These are phyloP conservation scores for Paxillus rubicundulus DNA, from an alignment of 768 basidiomycete genomes.

Conservation along the genomic window DNA sequence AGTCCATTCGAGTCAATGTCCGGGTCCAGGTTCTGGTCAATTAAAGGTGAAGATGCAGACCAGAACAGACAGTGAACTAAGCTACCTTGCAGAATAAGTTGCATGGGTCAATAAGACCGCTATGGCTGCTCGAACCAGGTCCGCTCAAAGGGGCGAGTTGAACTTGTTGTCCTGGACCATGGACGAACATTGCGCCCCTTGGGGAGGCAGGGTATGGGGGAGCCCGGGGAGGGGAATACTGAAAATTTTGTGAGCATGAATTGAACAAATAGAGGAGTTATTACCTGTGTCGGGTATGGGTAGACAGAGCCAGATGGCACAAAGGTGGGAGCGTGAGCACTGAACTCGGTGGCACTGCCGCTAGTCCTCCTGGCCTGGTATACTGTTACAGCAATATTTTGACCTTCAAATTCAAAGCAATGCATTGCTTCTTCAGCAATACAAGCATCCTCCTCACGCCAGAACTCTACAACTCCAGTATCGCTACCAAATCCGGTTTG, in stretches of 20 bases:
- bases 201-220: slow-evolving; percentile 45
- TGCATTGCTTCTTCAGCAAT: slow-evolving; percentile 80
- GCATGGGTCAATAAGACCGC: slow-evolving; percentile 87
- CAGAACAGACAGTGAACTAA: slow-evolving; percentile 7
- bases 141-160: slow-evolving; percentile 73
- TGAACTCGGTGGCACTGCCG: slow-evolving; percentile 62
- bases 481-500: slow-evolving; percentile 76
- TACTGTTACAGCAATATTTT: slow-evolving; percentile 80
- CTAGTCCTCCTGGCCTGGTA: slow-evolving; percentile 65
- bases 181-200: slow-evolving; percentile 55
- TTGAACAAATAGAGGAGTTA: slow-evolving; percentile 11
- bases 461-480: slow-evolving; percentile 79
- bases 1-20: slow-evolving; percentile 83
- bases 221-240: slow-evolving; percentile 71
- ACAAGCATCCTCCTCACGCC: slow-evolving; percentile 82
- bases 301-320: slow-evolving; percentile 69
- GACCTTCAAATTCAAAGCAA: slow-evolving; percentile 78
- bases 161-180: slow-evolving; percentile 89
- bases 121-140: slow-evolving; percentile 79
- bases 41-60: slow-evolving; percentile 4
- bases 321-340: slow-evolving; percentile 69
- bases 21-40: slow-evolving; percentile 73
- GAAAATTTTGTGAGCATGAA: slow-evolving; percentile 3
- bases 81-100: slow-evolving; percentile 84
- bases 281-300: slow-evolving; percentile 61